phyloP scores from a whole-genome alignment of 176 grass and related monocot species.

The Rhynchospora breviuscula region DNA sequence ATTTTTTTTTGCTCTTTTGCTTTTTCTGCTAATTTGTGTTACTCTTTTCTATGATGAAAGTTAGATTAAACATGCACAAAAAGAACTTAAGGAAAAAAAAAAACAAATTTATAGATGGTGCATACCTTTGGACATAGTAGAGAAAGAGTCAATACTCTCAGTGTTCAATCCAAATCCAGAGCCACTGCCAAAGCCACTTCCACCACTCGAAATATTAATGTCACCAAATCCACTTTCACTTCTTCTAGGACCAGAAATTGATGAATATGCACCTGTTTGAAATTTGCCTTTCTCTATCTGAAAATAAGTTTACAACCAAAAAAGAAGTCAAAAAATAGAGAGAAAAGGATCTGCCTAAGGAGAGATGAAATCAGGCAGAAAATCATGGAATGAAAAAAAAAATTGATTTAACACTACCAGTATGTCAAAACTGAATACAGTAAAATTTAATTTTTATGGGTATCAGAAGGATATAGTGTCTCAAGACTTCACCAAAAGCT shows the following conservation, averaged over 20 bases:
- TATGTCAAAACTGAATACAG: neutral
- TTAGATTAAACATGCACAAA: neutral
- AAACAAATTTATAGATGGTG: conserved; percentile 4
- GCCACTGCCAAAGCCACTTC: conserved; percentile 40
- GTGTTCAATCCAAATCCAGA: conserved; percentile 47
- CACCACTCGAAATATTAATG: conserved; percentile 43
- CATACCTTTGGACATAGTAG: conserved; percentile 61
- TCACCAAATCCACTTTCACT: conserved; percentile 49
- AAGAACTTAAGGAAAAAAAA: neutral
- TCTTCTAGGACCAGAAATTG: conserved; percentile 50
- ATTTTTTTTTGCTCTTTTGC: neutral
- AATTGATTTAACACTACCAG: neutral
- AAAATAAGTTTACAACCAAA: conserved; percentile 4
- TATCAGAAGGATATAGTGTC: neutral
- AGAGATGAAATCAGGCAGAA: neutral
- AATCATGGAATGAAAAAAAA: neutral
- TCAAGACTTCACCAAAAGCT: neutral
- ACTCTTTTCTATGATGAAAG: neutral
- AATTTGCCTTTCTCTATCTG: conserved; percentile 62
- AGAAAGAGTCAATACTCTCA: conserved; percentile 41
- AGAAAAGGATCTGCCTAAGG: neutral
- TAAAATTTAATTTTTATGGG: neutral
- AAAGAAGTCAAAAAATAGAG: neutral
- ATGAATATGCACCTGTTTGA: conserved; percentile 41
- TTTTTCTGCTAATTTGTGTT: neutral